Base-by-base conservation (phyloP, 2,329 filamentous ascomycete species). In the Phaeophleospora eucalypticola region DNA sequence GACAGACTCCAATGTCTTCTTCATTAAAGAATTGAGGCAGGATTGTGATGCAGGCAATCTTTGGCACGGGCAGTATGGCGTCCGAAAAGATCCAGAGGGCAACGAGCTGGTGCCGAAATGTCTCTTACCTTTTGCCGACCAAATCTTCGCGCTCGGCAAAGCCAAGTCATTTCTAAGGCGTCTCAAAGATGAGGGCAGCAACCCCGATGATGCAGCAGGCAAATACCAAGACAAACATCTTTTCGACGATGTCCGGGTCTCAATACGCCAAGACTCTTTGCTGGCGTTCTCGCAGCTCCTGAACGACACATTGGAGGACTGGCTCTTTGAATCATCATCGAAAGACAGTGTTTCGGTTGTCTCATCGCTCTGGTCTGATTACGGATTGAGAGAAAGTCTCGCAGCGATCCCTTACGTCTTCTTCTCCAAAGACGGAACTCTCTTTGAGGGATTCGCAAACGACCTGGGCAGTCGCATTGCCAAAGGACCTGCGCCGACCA, bases 131-230 rank as follows among this genome's bases (percentile, higher is more conserved):
- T 79, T 83, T 2, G 81, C 81, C 0, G 70, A 73, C 18, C 86
- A 83, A 52, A 88, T 96, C 32, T 91, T 95, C 59, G 89, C 84
- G 1, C 84, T 88, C 1, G 91, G 91, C 0, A 96, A 96, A 67
- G 94, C 86, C 58, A 83, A 93, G 45, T 81, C 93, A 1, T 85
- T 96, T 36, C 70, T 96, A n/a, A 84, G 83, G 50, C 79, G 84
- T 39, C 73, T 95, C 9, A 80, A 82, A 45, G 42, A 29, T 29
- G 6, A 6, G 24, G 12, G 24, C 24, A 29, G 7, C 24, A 6
- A 29, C 24, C 24, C 24, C 24, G 48, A 35, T 32, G 41, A 4
- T 29, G 24, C 7, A 7, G 24, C 6, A 29, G 24, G 6, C 24
- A n/a, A n/a, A n/a, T n/a, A n/a, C n/a, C n/a, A n/a, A n/a, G n/a